Evolutionary conservation across 768 basidiomycete species (phyloP), one percentile per base, ranked within the genome.

Genomic region (Xerocomellus intermedius): DNA sequence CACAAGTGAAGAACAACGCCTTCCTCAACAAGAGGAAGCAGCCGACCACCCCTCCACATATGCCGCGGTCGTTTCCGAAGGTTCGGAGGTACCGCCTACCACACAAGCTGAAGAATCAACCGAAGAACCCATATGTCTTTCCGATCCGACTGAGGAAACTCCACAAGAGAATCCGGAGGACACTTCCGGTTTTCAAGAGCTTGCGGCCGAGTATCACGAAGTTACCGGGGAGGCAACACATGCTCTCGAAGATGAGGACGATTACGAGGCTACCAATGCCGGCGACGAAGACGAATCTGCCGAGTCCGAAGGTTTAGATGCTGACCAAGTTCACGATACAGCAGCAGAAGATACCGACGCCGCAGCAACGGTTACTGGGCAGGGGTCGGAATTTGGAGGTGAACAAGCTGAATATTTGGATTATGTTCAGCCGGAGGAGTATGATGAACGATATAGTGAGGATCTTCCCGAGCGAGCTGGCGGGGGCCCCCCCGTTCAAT

Each of bases 381-480:
- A 52, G 1, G 55, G 32, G 21, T 49, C 48, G 16, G 58, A 64
- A 36, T 66, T 59, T 8, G 68, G 61, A 16, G 73, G 62, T 42
- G 73, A 76, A 39, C 71, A 68, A 12, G 61, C 67, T 7, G 73
- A 72, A 49, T 73, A 74, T 43, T 39, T 66, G 19, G 71, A 74
- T 32, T 64, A 69, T 41, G 63, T 60, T 43, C 69, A 74, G 26
- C 53, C 60, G 3, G 72, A 68, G 46, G 76, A 76, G 22, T 71
- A 73, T 51, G 71, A 74, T 24, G 72, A 73, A 35, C 64, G 57
- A 39, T 73, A 69, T 28, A 71, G 69, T 22, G 76, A 75, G 28
- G 71, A 68, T 28, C 63, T 72, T 13, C 62, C 63, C 0, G 74
- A 76, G 44, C 66, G 64, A 35, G 57, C 64, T 0, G 67, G 61